These are phyloP conservation scores for Geotrichum ghanense DNA, from an alignment of 805 yeast genomes.

Conservation along the genomic window DNA sequence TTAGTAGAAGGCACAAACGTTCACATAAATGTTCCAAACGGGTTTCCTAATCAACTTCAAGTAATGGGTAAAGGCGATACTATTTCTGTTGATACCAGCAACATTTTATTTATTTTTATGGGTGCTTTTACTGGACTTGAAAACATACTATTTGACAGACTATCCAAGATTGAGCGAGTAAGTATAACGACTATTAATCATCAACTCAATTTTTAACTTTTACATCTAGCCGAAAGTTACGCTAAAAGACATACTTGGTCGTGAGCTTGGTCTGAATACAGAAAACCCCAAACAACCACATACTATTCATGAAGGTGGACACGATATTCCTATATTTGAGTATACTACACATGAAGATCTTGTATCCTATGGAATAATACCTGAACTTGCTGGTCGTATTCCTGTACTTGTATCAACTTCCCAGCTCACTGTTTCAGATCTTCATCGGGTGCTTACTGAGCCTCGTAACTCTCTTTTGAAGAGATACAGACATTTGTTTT, in stretches of 20 bases:
- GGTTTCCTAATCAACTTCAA: constrained; percentile 4
- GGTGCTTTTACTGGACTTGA: constrained; percentile 56
- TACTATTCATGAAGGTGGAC: constrained; percentile 26
- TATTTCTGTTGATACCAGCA: constrained; percentile 41
- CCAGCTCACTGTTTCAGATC: constrained; percentile 34
- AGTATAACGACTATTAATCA: neutral
- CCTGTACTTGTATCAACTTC: constrained; percentile 42
- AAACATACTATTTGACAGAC: constrained; percentile 29
- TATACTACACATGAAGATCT: constrained; percentile 40
- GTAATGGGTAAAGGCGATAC: constrained; percentile 30
- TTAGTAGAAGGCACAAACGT: constrained; percentile 46
- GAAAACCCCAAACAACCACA: neutral
- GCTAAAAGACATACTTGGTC: neutral
- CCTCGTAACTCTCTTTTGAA: constrained; percentile 44
- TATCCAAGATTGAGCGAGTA: constrained; percentile 20
- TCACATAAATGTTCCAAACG: constrained; percentile 21
- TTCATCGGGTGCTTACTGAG: constrained; percentile 39
- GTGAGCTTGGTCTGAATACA: neutral
- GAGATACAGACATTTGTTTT: constrained; percentile 44
- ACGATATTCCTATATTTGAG: constrained; percentile 32
- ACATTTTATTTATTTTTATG: constrained; percentile 44
- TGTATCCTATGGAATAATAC: constrained; percentile 42
- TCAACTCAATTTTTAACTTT: constrained; percentile 12
- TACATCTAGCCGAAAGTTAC: constrained; percentile 4
- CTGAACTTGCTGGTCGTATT: constrained; percentile 49